phyloP scores from a whole-genome alignment of 176 grass and related monocot species.

The Calamus simplicifolius region DNA sequence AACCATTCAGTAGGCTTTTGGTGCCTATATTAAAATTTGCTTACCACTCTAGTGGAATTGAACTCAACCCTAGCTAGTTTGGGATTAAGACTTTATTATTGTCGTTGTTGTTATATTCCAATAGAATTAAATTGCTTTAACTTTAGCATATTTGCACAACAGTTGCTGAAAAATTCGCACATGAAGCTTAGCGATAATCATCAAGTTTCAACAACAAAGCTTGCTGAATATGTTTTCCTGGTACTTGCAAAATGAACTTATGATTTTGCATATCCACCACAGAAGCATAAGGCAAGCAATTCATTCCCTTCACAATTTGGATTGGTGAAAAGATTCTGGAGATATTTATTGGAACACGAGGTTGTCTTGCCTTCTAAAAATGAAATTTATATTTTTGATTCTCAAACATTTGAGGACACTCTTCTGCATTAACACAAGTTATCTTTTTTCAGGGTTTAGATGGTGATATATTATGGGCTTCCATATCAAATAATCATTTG shows the following conservation, averaged over 20 bases:
- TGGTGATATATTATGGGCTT: conserved; percentile 68
- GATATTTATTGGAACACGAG: conserved; percentile 67
- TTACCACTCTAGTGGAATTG: too few species aligned
- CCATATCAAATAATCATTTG: conserved; percentile 61
- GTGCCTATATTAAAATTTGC: too few species aligned
- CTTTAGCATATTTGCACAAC: too few species aligned
- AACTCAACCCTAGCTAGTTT: too few species aligned
- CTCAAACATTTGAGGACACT: too few species aligned
- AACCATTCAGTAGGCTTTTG: too few species aligned
- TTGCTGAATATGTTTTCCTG: background rate
- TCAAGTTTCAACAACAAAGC: background rate
- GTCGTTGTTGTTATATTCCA: too few species aligned
- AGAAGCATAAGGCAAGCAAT: conserved; percentile 75
- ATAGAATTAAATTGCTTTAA: too few species aligned
- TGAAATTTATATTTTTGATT: too few species aligned
- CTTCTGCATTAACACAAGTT: background rate
- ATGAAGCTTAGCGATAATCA: background rate
- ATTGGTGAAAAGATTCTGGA: conserved; percentile 93
- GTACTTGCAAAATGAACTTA: conserved; percentile 20
- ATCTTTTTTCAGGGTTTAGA: conserved; percentile 62
- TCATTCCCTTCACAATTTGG: conserved; percentile 61
- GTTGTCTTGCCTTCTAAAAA: conserved; percentile 17
- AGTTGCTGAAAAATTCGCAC: too few species aligned
- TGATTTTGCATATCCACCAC: conserved; percentile 13
- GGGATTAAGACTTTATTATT: too few species aligned